Evolutionary conservation across 805 yeast genomes (phyloP).

Genomic region (Huiozyma sinensis): DNA sequence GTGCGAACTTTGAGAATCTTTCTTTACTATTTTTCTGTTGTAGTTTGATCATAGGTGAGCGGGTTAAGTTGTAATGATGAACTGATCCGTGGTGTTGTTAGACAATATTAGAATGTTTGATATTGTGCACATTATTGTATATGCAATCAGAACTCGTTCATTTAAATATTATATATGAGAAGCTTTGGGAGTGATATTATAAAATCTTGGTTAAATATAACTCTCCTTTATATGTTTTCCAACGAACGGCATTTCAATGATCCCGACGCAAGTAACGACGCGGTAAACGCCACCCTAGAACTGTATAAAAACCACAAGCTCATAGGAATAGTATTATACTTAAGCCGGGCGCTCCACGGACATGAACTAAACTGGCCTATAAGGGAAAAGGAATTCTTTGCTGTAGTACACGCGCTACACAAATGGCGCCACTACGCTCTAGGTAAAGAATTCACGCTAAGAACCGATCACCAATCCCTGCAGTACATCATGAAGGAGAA

Average conservation of each 20-base stretch:
- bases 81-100: no score
- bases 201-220: no score
- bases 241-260: not conserved
- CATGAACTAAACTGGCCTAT: not conserved
- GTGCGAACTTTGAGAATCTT: no score
- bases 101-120: no score
- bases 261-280: not conserved
- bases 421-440: conserved; percentile 1
- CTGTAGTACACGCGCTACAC: not conserved
- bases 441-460: not conserved
- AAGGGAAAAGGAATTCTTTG: conserved; percentile 1
- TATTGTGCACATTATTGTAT: no score
- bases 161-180: no score
- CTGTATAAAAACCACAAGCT: not conserved
- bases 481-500: not conserved
- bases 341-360: not conserved
- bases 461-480: conserved; percentile 2
- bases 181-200: no score
- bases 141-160: no score
- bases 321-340: not conserved
- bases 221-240: no score
- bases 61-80: no score
- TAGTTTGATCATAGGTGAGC: no score
- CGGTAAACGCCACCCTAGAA: not conserved
- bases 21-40: no score